These are phyloP conservation scores for Penicillium psychrosexuale DNA, from an alignment of 2,329 filamentous ascomycete species.

Conservation along the genomic window DNA sequence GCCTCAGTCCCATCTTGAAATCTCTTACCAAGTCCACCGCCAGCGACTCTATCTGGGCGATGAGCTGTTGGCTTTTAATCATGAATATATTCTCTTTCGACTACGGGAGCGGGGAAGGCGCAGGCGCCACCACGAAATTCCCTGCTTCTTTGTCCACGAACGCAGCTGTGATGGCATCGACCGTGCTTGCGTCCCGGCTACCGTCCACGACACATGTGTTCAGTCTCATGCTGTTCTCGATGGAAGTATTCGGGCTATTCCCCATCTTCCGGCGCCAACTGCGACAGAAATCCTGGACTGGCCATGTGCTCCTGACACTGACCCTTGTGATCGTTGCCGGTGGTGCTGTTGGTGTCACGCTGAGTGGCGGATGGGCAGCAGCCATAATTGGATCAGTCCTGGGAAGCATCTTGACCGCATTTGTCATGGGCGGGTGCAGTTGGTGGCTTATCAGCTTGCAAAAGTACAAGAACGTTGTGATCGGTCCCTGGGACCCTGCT, in stretches of 20 bases:
- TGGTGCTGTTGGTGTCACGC: slow-evolving; percentile 66
- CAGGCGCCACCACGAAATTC: slow-evolving; percentile 47
- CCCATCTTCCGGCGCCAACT: slow-evolving; percentile 94
- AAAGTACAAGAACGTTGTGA: slow-evolving; percentile 99
- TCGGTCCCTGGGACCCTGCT: slow-evolving; percentile 95
- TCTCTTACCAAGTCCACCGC: slow-evolving; percentile 92
- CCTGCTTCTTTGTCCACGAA: slow-evolving; percentile 79
- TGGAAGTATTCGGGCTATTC: slow-evolving; percentile 95
- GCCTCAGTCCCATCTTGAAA: slow-evolving; percentile 91
- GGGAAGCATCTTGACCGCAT: slow-evolving; percentile 67
- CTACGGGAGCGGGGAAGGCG: slow-evolving; percentile 65
- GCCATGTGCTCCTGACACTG: slow-evolving; percentile 74
- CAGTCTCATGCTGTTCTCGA: slow-evolving; percentile 89
- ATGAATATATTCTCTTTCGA: slow-evolving; percentile 99
- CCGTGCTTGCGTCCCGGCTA: slow-evolving; percentile 84
- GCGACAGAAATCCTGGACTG: slow-evolving; percentile 73
- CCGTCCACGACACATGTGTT: slow-evolving; percentile 93
- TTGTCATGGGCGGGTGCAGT: slow-evolving; percentile 88
- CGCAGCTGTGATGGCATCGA: slow-evolving; percentile 92
- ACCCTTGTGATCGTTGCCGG: slow-evolving; percentile 75
- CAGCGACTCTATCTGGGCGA: slow-evolving; percentile 93
- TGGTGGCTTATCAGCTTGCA: slow-evolving; percentile 98
- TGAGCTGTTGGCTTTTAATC: slow-evolving; percentile 86
- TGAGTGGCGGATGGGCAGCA: slow-evolving; percentile 54
- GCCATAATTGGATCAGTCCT: slow-evolving; percentile 70